These are phyloP conservation scores for Rhizoclosmatium sp. DNA, from an alignment of 192 early-diverging fungal genomes.

Conservation along the genomic window DNA sequence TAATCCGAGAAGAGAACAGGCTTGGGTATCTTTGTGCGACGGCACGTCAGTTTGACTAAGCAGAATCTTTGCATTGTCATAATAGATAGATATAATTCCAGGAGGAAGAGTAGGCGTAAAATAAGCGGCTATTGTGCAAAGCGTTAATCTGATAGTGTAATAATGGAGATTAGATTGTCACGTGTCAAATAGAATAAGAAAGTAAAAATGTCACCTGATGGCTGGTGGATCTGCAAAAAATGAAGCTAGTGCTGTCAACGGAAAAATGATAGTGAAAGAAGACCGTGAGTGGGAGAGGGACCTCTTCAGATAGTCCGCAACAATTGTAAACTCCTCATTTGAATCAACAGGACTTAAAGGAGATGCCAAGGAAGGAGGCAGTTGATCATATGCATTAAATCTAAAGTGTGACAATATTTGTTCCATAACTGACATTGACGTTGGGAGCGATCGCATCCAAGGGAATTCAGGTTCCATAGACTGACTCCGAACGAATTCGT, in stretches of 20 bases:
- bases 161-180: not conserved
- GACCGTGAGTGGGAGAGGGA: not conserved
- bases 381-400: not conserved
- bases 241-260: not conserved
- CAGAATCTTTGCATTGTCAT: not conserved
- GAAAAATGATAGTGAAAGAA: not conserved
- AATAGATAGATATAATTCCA: not conserved
- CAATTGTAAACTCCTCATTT: not conserved
- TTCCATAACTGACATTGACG: not conserved
- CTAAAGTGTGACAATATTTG: not conserved
- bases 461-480: no score
- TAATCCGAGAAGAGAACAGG: not conserved
- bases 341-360: not conserved
- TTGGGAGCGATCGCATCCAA: no score
- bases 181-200: not conserved
- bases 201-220: not conserved
- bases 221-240: not conserved
- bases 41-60: slow-evolving; percentile 1
- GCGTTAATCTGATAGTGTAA: slow-evolving; percentile 1
- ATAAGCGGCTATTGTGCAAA: slow-evolving; percentile 1
- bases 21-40: not conserved
- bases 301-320: not conserved
- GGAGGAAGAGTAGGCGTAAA: not conserved
- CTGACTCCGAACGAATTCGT: no score
- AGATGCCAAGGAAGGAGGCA: no score